These are phyloP conservation scores for Kuraishia molischiana DNA, from an alignment of 805 yeast genomes.

Conservation along the genomic window DNA sequence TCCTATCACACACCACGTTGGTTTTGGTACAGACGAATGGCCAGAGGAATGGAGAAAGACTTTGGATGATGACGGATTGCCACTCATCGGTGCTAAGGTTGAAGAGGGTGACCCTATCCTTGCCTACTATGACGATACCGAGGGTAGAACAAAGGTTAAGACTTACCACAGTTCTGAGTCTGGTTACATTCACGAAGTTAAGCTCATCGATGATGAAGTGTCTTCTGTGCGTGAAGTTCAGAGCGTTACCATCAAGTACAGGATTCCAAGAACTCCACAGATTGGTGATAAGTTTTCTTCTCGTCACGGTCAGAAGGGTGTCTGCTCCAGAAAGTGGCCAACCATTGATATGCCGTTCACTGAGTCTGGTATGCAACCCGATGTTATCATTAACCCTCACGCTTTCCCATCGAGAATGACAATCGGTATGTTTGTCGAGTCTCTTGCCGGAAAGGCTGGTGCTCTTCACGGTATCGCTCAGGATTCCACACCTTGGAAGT, in stretches of 20 bases:
- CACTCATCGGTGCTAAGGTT: conserved; percentile 76
- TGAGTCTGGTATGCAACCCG: conserved; percentile 95
- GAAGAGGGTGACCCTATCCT: conserved; percentile 95
- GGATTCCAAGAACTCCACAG: conserved; percentile 84
- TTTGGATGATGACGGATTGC: conserved; percentile 88
- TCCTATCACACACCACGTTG: conserved; percentile 89
- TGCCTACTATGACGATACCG: conserved; percentile 85
- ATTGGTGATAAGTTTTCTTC: conserved; percentile 98
- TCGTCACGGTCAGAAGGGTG: conserved; percentile 98
- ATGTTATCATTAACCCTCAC: conserved; percentile 95
- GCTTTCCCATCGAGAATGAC: conserved; percentile 99
- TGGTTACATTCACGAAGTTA: conserved; percentile 92
- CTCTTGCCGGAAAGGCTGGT: conserved; percentile 98
- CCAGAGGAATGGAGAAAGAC: conserved; percentile 85
- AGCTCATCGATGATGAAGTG: conserved; percentile 76
- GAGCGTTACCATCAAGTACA: conserved; percentile 74
- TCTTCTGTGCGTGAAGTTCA: conserved; percentile 72
- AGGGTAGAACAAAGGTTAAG: conserved; percentile 85
- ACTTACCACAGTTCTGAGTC: conserved; percentile 92
- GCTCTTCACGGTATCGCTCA: conserved; percentile 96
- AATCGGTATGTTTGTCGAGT: conserved; percentile 98
- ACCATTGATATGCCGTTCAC: conserved; percentile 94
- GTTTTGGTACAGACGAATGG: conserved; percentile 89
- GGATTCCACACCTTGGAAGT: conserved; percentile 95
- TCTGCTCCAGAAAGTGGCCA: conserved; percentile 97